Percentiles rank a stretch among this genome's conserved stretches.
Evolutionary conservation across 257 asterid genomes (phyloP).

Genomic region (Capsicum baccatum): DNA sequence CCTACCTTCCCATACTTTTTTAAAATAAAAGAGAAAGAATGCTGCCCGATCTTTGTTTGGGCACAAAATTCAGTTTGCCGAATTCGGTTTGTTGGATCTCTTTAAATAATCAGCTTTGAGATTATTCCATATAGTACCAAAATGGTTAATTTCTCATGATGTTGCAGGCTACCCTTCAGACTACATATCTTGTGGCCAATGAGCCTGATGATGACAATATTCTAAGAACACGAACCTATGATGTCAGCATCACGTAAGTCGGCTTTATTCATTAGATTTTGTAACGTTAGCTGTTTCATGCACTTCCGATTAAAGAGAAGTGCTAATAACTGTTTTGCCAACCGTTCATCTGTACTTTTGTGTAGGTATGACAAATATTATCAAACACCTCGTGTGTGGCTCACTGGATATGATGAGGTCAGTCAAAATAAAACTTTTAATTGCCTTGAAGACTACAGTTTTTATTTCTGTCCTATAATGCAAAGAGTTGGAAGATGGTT

Average conservation of each 20-base stretch:
- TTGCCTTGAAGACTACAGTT: not conserved
- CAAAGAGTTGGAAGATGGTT: conserved; percentile 18
- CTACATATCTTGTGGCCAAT: conserved; percentile 75
- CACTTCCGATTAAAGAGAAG: conserved; percentile 12
- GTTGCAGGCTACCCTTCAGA: conserved; percentile 78
- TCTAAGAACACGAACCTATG: conserved; percentile 91
- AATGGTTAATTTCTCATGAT: conserved; percentile 20
- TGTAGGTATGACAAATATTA: conserved; percentile 93
- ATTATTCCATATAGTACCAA: conserved; percentile 17
- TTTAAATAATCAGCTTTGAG: conserved; percentile 5
- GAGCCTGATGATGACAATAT: conserved; percentile 98
- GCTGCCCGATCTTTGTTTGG: not conserved
- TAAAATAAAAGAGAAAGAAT: not conserved
- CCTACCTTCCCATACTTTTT: not conserved
- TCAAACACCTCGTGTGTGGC: conserved; percentile 99
- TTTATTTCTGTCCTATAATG: not conserved
- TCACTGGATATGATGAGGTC: conserved; percentile 99
- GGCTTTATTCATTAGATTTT: conserved; percentile 25
- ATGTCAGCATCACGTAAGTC: conserved; percentile 95
- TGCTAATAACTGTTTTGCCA: not conserved
- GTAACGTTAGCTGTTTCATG: not conserved
- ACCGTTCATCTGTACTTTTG: conserved; percentile 25
- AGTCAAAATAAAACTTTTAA: conserved; percentile 25
- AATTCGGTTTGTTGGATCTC: not conserved
- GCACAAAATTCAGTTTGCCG: not conserved